These are phyloP conservation scores for Pinus tabuliformis DNA, from an alignment of 75 land plant genomes.

Conservation along the genomic window DNA sequence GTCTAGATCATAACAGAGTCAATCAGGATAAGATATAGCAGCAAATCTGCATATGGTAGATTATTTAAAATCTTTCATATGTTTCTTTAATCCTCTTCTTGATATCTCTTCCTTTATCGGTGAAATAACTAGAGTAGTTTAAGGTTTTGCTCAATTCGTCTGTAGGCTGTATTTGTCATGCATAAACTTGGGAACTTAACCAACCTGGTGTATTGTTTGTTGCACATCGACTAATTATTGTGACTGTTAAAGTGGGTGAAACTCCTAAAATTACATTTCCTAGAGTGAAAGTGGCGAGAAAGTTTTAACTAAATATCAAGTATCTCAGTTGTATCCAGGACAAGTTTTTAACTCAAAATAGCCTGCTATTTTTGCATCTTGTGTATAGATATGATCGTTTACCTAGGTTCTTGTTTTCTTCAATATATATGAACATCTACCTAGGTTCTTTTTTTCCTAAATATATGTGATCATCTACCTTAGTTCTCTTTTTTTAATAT, in stretches of 20 bases:
- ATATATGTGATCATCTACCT: too few relatives aligned
- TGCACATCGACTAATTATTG: background rate
- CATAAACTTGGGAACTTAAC: background rate
- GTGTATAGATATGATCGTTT: background rate
- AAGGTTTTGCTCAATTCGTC: too few relatives aligned
- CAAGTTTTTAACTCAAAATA: background rate
- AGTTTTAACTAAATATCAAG: background rate
- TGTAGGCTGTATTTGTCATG: background rate
- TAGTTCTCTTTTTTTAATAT: too few relatives aligned
- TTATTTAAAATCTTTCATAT: too few relatives aligned
- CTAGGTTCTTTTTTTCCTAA: background rate
- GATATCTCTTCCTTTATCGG: too few relatives aligned
- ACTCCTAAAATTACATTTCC: too few relatives aligned
- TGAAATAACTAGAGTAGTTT: too few relatives aligned
- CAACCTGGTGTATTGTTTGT: background rate
- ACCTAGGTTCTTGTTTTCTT: background rate
- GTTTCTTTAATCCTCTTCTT: too few relatives aligned
- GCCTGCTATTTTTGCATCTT: background rate
- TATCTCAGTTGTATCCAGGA: background rate
- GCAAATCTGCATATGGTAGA: too few relatives aligned
- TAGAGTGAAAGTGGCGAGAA: too few relatives aligned
- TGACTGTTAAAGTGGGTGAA: background rate
- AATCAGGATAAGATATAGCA: too few relatives aligned
- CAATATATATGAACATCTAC: background rate
- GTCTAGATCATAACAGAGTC: too few relatives aligned